phyloP scores from a whole-genome alignment of 129 eudicot species.

The Lactuca saligna region DNA sequence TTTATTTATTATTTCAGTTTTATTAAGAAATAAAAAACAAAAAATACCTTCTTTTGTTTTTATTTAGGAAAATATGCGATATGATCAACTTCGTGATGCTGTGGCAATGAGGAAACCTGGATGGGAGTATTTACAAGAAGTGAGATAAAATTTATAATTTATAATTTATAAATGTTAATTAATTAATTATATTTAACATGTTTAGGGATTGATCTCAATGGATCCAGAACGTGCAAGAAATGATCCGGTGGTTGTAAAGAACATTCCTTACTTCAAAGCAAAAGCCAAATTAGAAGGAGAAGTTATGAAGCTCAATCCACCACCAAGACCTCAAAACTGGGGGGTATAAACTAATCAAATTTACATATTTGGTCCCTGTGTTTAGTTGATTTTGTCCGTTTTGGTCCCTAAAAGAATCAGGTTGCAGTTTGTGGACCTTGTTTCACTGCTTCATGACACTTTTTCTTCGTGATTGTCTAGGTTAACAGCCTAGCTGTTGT shows the following conservation, averaged over 20 bases:
- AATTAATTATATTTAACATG: neutral
- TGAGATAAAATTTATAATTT: constrained; percentile 35
- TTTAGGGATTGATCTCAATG: constrained; percentile 70
- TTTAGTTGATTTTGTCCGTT: neutral
- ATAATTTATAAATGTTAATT: neutral
- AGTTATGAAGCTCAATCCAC: constrained; percentile 91
- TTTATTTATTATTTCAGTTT: neutral
- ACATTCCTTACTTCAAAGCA: constrained; percentile 74
- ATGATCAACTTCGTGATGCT: constrained; percentile 82
- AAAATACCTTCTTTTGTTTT: constrained; percentile 5
- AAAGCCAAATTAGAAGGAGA: constrained; percentile 66
- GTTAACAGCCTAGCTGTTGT: too few relatives aligned
- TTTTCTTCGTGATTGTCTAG: too few relatives aligned
- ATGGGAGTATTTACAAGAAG: constrained; percentile 95
- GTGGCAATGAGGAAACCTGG: constrained; percentile 87
- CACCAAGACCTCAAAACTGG: constrained; percentile 94
- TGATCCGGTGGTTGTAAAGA: constrained; percentile 82
- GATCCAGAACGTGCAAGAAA: constrained; percentile 87
- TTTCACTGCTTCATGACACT: neutral
- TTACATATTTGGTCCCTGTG: neutral
- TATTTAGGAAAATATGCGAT: constrained; percentile 78
- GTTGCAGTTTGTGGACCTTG: neutral
- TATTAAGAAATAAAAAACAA: neutral
- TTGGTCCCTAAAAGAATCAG: neutral
- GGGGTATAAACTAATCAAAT: constrained; percentile 52